Evolutionary conservation across 768 basidiomycete genomes (phyloP), one percentile per base, ranked within the genome.

Genomic region (Podaxis mareebaensis): DNA sequence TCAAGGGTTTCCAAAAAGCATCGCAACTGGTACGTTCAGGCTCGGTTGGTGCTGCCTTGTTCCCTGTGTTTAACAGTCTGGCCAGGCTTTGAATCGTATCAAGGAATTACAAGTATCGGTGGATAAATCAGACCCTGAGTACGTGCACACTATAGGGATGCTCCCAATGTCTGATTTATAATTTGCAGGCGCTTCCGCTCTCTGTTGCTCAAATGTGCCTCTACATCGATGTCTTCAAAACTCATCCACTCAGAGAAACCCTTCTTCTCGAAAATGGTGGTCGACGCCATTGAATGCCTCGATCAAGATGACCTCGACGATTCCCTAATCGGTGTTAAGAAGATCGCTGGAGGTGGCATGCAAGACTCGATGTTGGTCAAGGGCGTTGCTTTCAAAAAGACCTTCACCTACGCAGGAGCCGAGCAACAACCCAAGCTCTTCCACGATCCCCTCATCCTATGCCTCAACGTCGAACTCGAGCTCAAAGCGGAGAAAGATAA

Each of bases 211-310:
- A 96, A 97, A 81, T 97, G 95, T 76, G 97, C 97, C 28, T 90
- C 95, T 28, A 99, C 97, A 3, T 96, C 97, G n/a, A 98, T 99
- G 96, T 99, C 97, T 15, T 99, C 96, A 65, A 99, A 99, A 77
- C 87, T 99, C 65, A 98, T 99, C 69, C 96, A 98, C 74, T 95
- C 94, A 13, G 94, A 98, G 78, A 99, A 97, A 72, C 97, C 96
- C 1, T 99, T 99, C 80, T 99, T 99, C 81, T 93, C 96, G 11
- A 88, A 91, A 67, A 99, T 99, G 96, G 97, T 97, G 55, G 97
- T 99, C 53, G 95, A 99, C 71, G 96, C 97, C 40, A 95, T 99
- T 54, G 86, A 89, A 66, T 94, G 88, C 60, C 82, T 99, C 38
- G 96, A 99, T 77, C 95, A 93, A 71, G 85, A 91, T 49, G 95